Base-by-base conservation (phyloP, 2,329 filamentous ascomycete genomes). In the Aspergillus spinulosporus region DNA sequence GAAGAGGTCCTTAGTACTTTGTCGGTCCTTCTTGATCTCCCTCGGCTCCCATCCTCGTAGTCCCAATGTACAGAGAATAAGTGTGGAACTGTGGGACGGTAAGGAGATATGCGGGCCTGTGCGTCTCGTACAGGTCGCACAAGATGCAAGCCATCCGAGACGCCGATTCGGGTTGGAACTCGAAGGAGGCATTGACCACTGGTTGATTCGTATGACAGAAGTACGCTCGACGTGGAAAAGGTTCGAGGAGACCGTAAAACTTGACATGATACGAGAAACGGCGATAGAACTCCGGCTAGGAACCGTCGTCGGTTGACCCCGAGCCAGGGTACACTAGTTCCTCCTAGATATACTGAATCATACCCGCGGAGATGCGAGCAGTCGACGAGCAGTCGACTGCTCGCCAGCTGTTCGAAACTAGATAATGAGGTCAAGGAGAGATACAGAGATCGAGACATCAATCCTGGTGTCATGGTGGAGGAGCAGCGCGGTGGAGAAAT, bases 121-220 rank as follows among this genome's bases (percentile, higher is more conserved):
- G 55, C 49, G 55, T 45, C 28, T 49, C n/a, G 15, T 39, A 15
- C 34, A 49, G 28, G 58, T 58, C 28, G 49, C 43, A 58, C 56
- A 54, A 52, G 36, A 52, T 60, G 52, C 58, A 60, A 58, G 56
- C 58, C 58, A 56, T 58, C 56, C 52, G 42, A 47, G 45, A 54
- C 54, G 51, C 51, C 36, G 11, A 31, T 31, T 37, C n/a, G 48
- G 52, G 54, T 58, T 51, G 57, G 42, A 49, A 21, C 21, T 21
- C 21, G 21, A 21, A 21, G 48, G 36, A 42, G 31, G 43, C n/a
- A 34, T 32, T 28, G 34, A 11, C 37, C 15, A 44, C 26, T 26
- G 43, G 43, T 14, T 54, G 14, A 29, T 28, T 4, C 6, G 14
- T 5, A 43, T 21, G n/a, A 15, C 39, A 49, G 46, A 55, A 55